phyloP scores from a whole-genome alignment of 768 basidiomycete genomes.

The Dacryopinax spathularia region DNA sequence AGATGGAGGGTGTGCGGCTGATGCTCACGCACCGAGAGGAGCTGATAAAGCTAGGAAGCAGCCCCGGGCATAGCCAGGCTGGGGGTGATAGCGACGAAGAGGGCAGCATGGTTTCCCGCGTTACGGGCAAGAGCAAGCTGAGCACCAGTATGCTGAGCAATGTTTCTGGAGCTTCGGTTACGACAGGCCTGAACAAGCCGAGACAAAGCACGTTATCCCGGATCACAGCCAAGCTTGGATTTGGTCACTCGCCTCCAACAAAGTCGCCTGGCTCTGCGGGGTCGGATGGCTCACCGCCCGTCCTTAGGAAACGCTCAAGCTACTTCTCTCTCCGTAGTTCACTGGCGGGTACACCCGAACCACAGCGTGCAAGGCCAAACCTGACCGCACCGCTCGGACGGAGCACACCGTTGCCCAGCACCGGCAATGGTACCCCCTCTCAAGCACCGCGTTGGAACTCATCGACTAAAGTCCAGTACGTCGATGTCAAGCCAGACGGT shows the following conservation, averaged over 20 bases:
- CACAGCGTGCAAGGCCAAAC: background rate
- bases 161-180: background rate
- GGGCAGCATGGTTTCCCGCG: background rate
- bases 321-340: background rate
- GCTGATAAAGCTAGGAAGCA: background rate
- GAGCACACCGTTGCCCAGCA: background rate
- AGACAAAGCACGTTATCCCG: constrained; percentile 42
- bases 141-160: background rate
- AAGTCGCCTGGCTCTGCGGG: background rate
- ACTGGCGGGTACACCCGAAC: background rate
- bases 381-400: background rate
- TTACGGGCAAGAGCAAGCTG: background rate
- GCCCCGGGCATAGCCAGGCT: background rate
- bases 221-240: constrained; percentile 38
- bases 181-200: background rate
- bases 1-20: constrained; percentile 61
- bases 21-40: constrained; percentile 35
- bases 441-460: constrained; percentile 53
- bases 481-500: constrained; percentile 34
- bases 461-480: constrained; percentile 57
- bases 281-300: background rate
- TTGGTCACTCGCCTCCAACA: background rate
- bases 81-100: background rate
- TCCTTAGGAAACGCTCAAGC: background rate
- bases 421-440: background rate